Evolutionary conservation across 371 early-diverging fungal genomes (phyloP).

Genomic region (Mortierella sp.): DNA sequence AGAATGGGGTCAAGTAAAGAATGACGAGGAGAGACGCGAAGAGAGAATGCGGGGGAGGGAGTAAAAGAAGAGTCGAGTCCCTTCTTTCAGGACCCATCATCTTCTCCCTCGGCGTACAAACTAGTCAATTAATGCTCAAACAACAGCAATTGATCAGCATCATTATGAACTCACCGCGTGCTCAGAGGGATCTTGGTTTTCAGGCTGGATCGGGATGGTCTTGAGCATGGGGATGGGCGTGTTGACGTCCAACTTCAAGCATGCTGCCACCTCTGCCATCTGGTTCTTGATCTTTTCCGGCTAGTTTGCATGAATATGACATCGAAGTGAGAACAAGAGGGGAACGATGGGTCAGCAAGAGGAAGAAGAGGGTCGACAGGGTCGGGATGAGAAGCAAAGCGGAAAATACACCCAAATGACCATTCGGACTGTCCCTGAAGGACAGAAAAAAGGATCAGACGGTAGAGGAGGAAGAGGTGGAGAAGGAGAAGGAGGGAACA

Average conservation of each 20-base stretch:
- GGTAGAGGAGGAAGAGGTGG: not conserved
- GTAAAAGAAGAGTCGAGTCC: not conserved
- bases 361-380: not conserved
- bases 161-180: conserved; percentile 26
- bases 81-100: not conserved
- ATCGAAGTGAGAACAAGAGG: not conserved
- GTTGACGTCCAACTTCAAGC: conserved; percentile 43
- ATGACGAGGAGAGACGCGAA: not conserved
- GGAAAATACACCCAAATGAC: not conserved
- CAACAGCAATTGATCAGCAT: not conserved
- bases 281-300: conserved; percentile 56
- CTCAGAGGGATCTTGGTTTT: conserved; percentile 31
- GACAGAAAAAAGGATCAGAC: not conserved
- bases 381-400: not conserved
- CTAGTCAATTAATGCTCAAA: not conserved
- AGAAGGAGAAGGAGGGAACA: not conserved
- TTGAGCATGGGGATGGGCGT: conserved; percentile 54
- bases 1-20: too few relatives aligned
- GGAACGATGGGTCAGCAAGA: not conserved
- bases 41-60: not conserved
- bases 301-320: conserved; percentile 20
- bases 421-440: not conserved
- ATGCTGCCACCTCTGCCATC: conserved; percentile 55
- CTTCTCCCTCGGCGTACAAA: not conserved
- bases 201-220: conserved; percentile 44